Percentiles rank a stretch among this genome's conserved stretches.
Conservation (phyloP, 768 basidiomycete genomes). For the Suillus clintonianus region DNA sequence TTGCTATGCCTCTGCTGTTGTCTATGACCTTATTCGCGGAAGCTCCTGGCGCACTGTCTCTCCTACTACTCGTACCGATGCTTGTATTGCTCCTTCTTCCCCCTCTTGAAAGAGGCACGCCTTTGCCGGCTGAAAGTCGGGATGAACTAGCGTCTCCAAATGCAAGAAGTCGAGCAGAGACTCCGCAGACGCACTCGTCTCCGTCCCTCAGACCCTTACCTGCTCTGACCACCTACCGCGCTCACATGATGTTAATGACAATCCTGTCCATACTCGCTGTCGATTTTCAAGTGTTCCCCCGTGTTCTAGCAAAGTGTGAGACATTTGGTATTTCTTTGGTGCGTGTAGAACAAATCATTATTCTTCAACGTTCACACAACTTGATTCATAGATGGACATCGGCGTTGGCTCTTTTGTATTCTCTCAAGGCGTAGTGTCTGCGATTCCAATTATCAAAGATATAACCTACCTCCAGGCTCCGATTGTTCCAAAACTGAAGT, state of each 20-base stretch:
- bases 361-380: neutral
- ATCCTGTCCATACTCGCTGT: slow-evolving; percentile 90
- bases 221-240: slow-evolving; percentile 83
- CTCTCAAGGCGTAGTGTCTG: slow-evolving; percentile 91
- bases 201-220: slow-evolving; percentile 51
- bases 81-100: slow-evolving; percentile 45
- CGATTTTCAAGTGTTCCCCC: slow-evolving; percentile 92
- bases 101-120: slow-evolving; percentile 44
- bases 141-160: neutral
- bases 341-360: slow-evolving; percentile 21
- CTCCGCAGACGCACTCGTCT: neutral
- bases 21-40: slow-evolving; percentile 78
- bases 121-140: slow-evolving; percentile 47
- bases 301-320: slow-evolving; percentile 88
- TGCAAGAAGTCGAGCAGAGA: neutral
- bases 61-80: slow-evolving; percentile 49
- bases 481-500: slow-evolving; percentile 50
- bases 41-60: slow-evolving; percentile 52
- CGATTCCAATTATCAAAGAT: slow-evolving; percentile 73
- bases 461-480: slow-evolving; percentile 53
- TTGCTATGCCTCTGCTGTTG: slow-evolving; percentile 78
- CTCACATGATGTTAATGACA: slow-evolving; percentile 96
- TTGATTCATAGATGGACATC: slow-evolving; percentile 80
- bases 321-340: slow-evolving; percentile 95
- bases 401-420: slow-evolving; percentile 98